phyloP scores from a whole-genome alignment of 2,329 filamentous ascomycete genomes.

The Botrytis aclada region DNA sequence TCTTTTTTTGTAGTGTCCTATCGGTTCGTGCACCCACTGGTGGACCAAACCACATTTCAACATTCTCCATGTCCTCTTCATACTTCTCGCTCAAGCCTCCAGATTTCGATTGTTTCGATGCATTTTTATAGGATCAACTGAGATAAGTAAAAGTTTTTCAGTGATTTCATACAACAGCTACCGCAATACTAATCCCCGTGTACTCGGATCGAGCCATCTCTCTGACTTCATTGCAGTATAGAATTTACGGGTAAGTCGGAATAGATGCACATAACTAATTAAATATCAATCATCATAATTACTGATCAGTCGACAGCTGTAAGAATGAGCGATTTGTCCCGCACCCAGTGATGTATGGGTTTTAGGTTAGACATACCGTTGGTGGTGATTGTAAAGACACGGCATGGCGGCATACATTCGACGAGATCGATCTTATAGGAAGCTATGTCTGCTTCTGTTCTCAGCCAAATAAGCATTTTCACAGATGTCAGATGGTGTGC shows the following conservation, averaged over 20 bases:
- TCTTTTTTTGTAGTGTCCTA: too few relatives aligned
- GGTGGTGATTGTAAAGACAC: not conserved
- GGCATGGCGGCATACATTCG: not conserved
- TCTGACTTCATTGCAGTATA: accelerated
- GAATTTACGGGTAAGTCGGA: accelerated
- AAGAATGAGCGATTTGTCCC: not conserved
- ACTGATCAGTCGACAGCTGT: not conserved
- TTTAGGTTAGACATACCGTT: not conserved
- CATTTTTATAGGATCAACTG: too few relatives aligned
- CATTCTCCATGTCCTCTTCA: too few relatives aligned
- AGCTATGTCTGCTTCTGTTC: too few relatives aligned
- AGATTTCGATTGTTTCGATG: too few relatives aligned
- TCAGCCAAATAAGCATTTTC: too few relatives aligned
- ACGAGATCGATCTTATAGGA: not conserved
- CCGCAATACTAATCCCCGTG: accelerated
- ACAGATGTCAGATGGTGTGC: too few relatives aligned
- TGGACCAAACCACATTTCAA: too few relatives aligned
- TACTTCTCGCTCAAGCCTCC: too few relatives aligned
- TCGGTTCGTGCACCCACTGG: too few relatives aligned
- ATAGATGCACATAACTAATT: accelerated
- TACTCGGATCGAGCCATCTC: not conserved
- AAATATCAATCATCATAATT: not conserved
- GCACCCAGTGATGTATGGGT: not conserved
- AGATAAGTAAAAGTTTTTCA: accelerated
- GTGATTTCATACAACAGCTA: too few relatives aligned